Percentiles rank a stretch among this genome's conserved stretches.
Evolutionary conservation across 179 eudicot genomes (phyloP).

Genomic region (Pouteria campechiana): DNA sequence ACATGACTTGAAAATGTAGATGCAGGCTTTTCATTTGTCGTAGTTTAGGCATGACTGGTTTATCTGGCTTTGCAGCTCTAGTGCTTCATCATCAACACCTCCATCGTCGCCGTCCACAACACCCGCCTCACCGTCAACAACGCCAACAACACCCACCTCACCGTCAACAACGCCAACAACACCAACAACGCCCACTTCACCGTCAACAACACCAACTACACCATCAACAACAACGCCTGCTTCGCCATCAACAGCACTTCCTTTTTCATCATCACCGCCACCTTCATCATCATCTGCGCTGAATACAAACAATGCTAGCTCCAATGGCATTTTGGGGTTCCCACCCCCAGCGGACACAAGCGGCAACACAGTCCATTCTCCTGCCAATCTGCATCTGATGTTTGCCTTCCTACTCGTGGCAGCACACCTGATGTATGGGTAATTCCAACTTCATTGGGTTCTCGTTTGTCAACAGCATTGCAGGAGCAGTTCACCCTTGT

Average conservation of each 20-base stretch:
- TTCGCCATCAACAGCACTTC: not conserved
- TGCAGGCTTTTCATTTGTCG: no score
- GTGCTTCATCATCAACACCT: constrained; percentile 7
- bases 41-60: no score
- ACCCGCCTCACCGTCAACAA: constrained; percentile 3
- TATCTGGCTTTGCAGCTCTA: constrained; percentile 7
- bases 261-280: constrained; percentile 16
- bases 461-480: no score
- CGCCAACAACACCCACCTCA: constrained; percentile 6
- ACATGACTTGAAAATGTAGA: no score
- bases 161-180: constrained; percentile 1
- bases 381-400: no score
- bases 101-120: not conserved
- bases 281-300: constrained; percentile 38
- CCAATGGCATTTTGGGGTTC: no score
- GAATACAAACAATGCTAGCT: constrained; percentile 33
- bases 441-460: no score
- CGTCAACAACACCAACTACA: constrained; percentile 17
- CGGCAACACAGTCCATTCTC: no score
- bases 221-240: constrained; percentile 1
- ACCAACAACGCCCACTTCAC: constrained; percentile 8
- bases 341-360: no score
- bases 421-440: no score
- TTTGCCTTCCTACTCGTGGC: no score
- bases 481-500: no score